These are phyloP conservation scores for Graphilbum fragrans DNA, from an alignment of 2,329 filamentous ascomycete genomes.

Conservation along the genomic window DNA sequence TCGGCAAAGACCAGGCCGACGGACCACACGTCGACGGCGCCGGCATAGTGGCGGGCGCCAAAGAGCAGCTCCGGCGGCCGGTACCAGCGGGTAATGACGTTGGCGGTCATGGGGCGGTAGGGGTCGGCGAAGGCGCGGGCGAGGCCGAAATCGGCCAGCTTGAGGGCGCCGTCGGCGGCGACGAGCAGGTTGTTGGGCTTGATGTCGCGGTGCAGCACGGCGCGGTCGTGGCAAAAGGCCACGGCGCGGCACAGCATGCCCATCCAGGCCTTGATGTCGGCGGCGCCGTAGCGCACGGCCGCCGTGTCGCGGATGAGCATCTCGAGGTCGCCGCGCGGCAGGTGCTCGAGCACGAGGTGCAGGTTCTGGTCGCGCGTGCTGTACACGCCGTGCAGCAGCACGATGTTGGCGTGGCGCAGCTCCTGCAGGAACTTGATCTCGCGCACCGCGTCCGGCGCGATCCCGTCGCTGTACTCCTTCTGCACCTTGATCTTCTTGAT, in stretches of 20 bases:
- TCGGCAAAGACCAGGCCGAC: slow-evolving; percentile 90
- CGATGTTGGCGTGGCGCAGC: slow-evolving; percentile 89
- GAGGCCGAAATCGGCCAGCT: slow-evolving; percentile 95
- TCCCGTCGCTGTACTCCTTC: slow-evolving; percentile 77
- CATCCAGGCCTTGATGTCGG: slow-evolving; percentile 98
- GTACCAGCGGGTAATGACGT: slow-evolving; percentile 97
- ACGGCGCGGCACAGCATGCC: slow-evolving; percentile 88
- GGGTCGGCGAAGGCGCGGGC: slow-evolving; percentile 84
- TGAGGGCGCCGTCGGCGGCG: slow-evolving; percentile 82
- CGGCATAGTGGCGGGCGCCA: slow-evolving; percentile 77
- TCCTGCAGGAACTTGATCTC: slow-evolving; percentile 95
- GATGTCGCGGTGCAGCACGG: slow-evolving; percentile 91
- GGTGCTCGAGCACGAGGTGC: slow-evolving; percentile 86
- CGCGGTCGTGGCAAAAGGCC: slow-evolving; percentile 95
- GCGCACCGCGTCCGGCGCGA: slow-evolving; percentile 87
- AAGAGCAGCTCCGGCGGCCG: slow-evolving; percentile 88
- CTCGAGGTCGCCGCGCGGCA: slow-evolving; percentile 88
- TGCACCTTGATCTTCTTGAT: slow-evolving; percentile 90
- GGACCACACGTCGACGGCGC: slow-evolving; percentile 88
- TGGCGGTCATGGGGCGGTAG: slow-evolving; percentile 76
- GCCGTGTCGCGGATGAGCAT: slow-evolving; percentile 82
- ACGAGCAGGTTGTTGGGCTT: slow-evolving; percentile 98
- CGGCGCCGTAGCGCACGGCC: slow-evolving; percentile 66
- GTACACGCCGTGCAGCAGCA: slow-evolving; percentile 84
- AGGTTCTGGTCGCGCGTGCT: slow-evolving; percentile 93